Evolutionary conservation across 2,329 filamentous ascomycete species (phyloP).

Genomic region (Myriangium duriaei): DNA sequence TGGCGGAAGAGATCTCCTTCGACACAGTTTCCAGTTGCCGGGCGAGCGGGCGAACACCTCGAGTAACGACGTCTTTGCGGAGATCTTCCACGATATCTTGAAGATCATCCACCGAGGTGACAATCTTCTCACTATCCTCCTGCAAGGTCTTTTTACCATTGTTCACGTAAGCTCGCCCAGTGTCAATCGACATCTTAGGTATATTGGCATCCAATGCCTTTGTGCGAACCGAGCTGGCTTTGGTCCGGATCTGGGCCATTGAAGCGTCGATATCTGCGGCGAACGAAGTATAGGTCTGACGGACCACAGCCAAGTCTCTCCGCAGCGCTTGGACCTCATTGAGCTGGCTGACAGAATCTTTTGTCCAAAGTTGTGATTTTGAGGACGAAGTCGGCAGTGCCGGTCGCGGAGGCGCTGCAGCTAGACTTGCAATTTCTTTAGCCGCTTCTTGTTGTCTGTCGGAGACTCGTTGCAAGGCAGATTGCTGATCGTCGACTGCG

Average conservation of each 20-base stretch:
- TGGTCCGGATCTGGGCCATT: constrained; percentile 70
- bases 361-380: constrained; percentile 10
- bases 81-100: constrained; percentile 94
- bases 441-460: constrained; percentile 82
- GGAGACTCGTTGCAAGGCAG: constrained; percentile 71
- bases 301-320: constrained; percentile 77
- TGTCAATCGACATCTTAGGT: constrained; percentile 61
- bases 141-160: constrained; percentile 77
- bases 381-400: constrained; percentile 15
- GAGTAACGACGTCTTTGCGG: constrained; percentile 88
- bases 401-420: constrained; percentile 32
- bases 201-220: constrained; percentile 57
- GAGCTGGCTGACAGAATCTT: constrained; percentile 45
- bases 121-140: constrained; percentile 77
- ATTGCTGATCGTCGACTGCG: constrained; percentile 70
- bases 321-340: constrained; percentile 70
- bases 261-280: constrained; percentile 77
- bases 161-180: constrained; percentile 76
- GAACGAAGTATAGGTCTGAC: constrained; percentile 88
- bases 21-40: constrained; percentile 80
- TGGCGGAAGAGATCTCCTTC: constrained; percentile 72
- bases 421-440: constrained; percentile 66
- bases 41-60: constrained; percentile 81
- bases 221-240: constrained; percentile 69
- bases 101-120: constrained; percentile 88